phyloP scores from a whole-genome alignment of 1,139 yeast species.

The Debaryomyces psychrophilus region DNA sequence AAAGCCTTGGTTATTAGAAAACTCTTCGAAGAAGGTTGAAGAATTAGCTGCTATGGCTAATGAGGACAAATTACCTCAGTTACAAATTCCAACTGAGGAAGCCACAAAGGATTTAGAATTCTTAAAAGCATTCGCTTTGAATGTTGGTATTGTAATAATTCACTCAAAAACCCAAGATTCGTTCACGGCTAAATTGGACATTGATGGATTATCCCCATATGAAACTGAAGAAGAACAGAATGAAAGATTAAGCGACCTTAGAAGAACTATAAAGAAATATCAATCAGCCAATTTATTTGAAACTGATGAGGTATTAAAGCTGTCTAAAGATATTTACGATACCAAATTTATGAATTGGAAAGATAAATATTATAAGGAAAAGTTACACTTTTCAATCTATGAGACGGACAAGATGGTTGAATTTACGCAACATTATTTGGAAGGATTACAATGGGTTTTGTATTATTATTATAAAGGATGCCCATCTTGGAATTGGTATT shows the following conservation, averaged over 20 bases:
- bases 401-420: conserved; percentile 60
- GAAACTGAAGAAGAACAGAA: conserved; percentile 67
- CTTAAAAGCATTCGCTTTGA: conserved; percentile 62
- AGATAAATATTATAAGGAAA: conserved; percentile 75
- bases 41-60: conserved; percentile 43
- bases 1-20: conserved; percentile 69
- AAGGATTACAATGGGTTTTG: conserved; percentile 95
- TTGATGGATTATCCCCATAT: conserved; percentile 70
- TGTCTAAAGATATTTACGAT: conserved; percentile 66
- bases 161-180: conserved; percentile 60
- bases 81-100: conserved; percentile 53
- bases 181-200: conserved; percentile 63
- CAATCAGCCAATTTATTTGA: conserved; percentile 71
- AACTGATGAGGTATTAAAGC: conserved; percentile 63
- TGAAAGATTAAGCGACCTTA: conserved; percentile 47
- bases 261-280: conserved; percentile 60
- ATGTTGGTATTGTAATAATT: conserved; percentile 64
- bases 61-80: conserved; percentile 48
- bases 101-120: conserved; percentile 57
- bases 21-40: conserved; percentile 29
- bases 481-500: conserved; percentile 96
- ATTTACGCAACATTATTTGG: conserved; percentile 81
- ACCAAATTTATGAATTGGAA: conserved; percentile 82
- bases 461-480: conserved; percentile 87
- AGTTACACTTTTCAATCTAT: conserved; percentile 66